Evolutionary conservation across 2,329 filamentous ascomycete genomes (phyloP), one percentile per base, ranked within the genome.

Genomic region (Fusarium sacchari): DNA sequence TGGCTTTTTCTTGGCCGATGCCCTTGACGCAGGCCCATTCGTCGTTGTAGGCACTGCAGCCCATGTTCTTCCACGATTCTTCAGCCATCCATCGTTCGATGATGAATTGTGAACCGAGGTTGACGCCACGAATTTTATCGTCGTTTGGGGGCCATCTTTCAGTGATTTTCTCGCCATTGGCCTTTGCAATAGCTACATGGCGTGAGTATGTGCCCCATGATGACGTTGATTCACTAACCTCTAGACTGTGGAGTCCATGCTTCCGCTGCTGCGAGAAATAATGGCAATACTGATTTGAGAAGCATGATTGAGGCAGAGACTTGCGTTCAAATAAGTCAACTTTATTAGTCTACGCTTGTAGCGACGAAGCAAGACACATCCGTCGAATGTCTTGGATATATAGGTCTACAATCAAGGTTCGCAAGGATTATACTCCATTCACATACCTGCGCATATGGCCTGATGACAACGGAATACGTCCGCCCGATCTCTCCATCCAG

Each of bases 31-130:
- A 79, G 1, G 60, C 47, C 75, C 77, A 79, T 14, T 79, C 77
- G 2, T 78, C 77, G 20, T 78, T 74, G 15, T 73, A 71, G 3
- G 63, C 66, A 15, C 60, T 66, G 26, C 78, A 79, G n/a, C 75
- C 76, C 78, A 79, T 79, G 18, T 30, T 47, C 7, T 65, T 61
- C 72, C 75, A 79, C 17, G 71, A 67, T 2, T 72, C 73, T 36
- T 71, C 68, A 0, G 74, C 74, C 73, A 79, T 77, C 77, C 78
- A 79, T 30, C 72, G 71, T 30, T 79, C 77, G 15, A 79, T 58
- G 32, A 79, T 76, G 69, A 78, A 79, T 3, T 78, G 76, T 1
- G 75, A 79, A 5, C 76, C 77, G 0, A 79, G 73, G 3, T 79
- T 79, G 50, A 79, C 77, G 9, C 77, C 76, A 1, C 76, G 75